Base-by-base conservation (phyloP, 2,329 filamentous ascomycete species). In the Aspergillus aculeatinus region DNA sequence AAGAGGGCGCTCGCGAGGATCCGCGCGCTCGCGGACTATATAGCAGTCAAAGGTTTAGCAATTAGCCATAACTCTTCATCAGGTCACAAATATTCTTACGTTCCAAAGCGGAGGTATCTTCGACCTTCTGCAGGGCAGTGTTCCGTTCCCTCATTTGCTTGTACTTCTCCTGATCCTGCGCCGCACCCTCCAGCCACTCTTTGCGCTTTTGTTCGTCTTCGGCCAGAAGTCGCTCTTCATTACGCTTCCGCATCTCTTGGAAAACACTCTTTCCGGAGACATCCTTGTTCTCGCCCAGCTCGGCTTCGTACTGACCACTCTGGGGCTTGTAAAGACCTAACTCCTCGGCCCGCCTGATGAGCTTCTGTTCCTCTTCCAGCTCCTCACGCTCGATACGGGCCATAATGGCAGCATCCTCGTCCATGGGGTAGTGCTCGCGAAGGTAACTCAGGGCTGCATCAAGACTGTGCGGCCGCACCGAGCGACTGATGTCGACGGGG, bases 181-280 rank as follows among this genome's bases (percentile, higher is more conserved):
- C 77, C 64, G 85, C 84, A n/a, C 80, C 80, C 10, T 76, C 71
- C 29, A 84, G 77, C 82, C 84, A 86, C 57, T 78, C 73, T 50
- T 77, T 78, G 47, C 82, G 82, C 65, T 83, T 79, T 48, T 70
- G 67, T 63, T 81, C 76, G 70, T 84, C 79, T 59, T 81, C 74
- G 10, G 74, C 68, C 55, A 76, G 62, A 6, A 75, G 62, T n/a
- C 70, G 67, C 39, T 72, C 74, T 57, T 80, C 76, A 58, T 80
- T 80, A 51, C 68, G 58, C 53, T 76, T 70, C 14, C 77, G 72
- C 25, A 74, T 69, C 54, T 77, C 71, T 55, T 78, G 70, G 19
- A 80, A 60, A 21, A 79, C 71, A 68, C 78, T 80, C 55, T 70
- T 73, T 4, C 79, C 79, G 42, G 75, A 80, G 2, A 76, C 70